A percentile compares a stretch with the other conserved stretches of the same genome.
Conservation (phyloP, 805 yeast genomes). For the Cephaloascus fragrans region DNA sequence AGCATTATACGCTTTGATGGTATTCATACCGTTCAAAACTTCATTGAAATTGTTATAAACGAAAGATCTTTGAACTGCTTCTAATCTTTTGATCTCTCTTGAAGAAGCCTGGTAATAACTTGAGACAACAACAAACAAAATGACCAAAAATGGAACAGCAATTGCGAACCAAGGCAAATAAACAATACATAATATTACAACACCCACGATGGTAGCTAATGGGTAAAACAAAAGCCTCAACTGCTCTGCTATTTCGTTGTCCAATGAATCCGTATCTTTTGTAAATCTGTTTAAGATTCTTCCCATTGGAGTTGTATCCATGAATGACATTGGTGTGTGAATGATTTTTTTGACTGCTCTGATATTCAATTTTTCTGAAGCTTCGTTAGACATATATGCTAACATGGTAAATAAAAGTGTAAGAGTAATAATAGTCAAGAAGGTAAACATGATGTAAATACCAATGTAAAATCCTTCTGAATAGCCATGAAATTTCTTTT, state of each 20-base stretch:
- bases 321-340: constrained; percentile 72
- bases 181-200: constrained; percentile 43
- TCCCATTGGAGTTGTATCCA: constrained; percentile 85
- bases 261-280: constrained; percentile 78
- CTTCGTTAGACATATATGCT: constrained; percentile 39
- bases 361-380: constrained; percentile 52
- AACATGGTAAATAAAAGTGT: constrained; percentile 32
- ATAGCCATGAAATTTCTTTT: constrained; percentile 35
- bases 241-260: constrained; percentile 69
- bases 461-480: constrained; percentile 62
- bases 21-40: constrained; percentile 34
- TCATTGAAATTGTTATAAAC: constrained; percentile 42
- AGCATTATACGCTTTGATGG: constrained; percentile 33
- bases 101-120: constrained; percentile 38
- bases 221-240: constrained; percentile 51
- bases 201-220: constrained; percentile 46
- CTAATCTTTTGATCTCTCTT: constrained; percentile 38
- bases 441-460: constrained; percentile 51
- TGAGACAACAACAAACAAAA: constrained; percentile 25
- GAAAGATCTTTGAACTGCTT: constrained; percentile 35
- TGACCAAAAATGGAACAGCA: constrained; percentile 40
- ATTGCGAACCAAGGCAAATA: constrained; percentile 48
- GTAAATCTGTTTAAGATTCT: constrained; percentile 79
- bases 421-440: constrained; percentile 36
- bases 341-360: constrained; percentile 49